These are phyloP conservation scores for Neurospora africana DNA, from an alignment of 495 filamentous ascomycete genomes.

Conservation along the genomic window DNA sequence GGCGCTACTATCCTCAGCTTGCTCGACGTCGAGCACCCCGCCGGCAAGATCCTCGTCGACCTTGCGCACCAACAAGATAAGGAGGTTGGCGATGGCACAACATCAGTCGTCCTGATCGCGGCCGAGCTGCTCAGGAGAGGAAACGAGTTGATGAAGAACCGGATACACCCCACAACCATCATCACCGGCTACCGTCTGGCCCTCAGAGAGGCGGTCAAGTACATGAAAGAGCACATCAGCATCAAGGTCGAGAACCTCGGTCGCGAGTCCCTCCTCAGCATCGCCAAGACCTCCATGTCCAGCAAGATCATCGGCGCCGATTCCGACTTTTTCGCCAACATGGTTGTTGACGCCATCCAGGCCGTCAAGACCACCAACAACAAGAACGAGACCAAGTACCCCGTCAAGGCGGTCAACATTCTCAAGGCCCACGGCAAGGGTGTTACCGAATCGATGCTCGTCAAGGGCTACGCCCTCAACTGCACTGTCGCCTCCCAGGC, in stretches of 20 bases:
- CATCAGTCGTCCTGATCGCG: slow-evolving; percentile 93
- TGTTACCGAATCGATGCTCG: slow-evolving; percentile 74
- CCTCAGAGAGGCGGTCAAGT: slow-evolving; percentile 91
- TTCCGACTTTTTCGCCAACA: slow-evolving; percentile 92
- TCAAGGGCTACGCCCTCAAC: slow-evolving; percentile 96
- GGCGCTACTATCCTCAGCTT: slow-evolving; percentile 92
- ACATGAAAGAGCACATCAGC: slow-evolving; percentile 96
- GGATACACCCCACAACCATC: slow-evolving; percentile 98
- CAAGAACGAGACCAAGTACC: slow-evolving; percentile 85
- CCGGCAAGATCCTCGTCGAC: slow-evolving; percentile 96
- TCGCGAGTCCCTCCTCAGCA: slow-evolving; percentile 80
- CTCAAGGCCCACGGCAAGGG: slow-evolving; percentile 97
- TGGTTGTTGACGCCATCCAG: slow-evolving; percentile 94
- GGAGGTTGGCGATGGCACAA: slow-evolving; percentile 97
- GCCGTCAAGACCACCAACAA: slow-evolving; percentile 89
- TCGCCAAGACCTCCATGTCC: slow-evolving; percentile 98
- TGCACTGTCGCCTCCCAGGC: slow-evolving; percentile 98
- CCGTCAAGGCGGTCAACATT: slow-evolving; percentile 97
- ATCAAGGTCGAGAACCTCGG: slow-evolving; percentile 87
- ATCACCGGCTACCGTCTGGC: slow-evolving; percentile 97
- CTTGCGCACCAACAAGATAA: slow-evolving; percentile 98
- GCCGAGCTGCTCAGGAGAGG: slow-evolving; percentile 87
- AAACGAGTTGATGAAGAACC: slow-evolving; percentile 98
- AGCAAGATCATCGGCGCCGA: slow-evolving; percentile 97
- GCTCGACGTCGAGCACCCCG: slow-evolving; percentile 93